Conservation (phyloP, 345 rosid species). For the Melaleuca quinquenervia region DNA sequence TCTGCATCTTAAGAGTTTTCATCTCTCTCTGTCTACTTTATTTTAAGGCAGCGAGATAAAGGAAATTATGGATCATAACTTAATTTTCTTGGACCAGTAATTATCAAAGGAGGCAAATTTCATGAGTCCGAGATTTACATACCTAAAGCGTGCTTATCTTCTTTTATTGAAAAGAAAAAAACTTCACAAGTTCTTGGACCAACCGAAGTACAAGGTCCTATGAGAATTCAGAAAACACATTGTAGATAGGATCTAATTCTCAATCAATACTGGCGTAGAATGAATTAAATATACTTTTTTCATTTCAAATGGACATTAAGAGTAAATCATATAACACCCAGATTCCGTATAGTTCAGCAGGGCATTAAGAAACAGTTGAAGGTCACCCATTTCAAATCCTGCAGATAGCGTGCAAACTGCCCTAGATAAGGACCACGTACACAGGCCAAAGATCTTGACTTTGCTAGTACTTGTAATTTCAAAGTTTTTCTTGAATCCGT, state of each 20-base stretch:
- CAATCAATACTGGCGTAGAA: background rate
- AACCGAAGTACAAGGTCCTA: background rate
- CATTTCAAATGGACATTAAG: background rate
- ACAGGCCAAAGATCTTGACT: rapidly evolving
- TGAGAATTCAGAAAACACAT: background rate
- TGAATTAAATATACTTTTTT: background rate
- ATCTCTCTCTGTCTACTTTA: background rate
- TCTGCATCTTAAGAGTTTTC: background rate
- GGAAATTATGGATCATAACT: background rate
- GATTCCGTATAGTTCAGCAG: background rate
- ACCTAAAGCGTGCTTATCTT: background rate
- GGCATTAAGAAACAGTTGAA: rapidly evolving
- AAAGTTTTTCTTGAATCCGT: background rate
- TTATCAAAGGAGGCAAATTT: background rate
- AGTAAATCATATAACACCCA: background rate
- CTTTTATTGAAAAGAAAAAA: background rate
- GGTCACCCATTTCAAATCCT: rapidly evolving
- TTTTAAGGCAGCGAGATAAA: background rate
- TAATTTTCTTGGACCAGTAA: background rate
- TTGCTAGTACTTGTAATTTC: background rate
- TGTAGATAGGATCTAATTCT: background rate
- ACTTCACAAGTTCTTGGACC: background rate
- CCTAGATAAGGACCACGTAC: rapidly evolving
- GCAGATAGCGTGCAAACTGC: background rate
- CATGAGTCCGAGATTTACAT: background rate